Evolutionary conservation across 1,139 yeast species (phyloP).

Genomic region (Saccharomycopsis hybrid): DNA sequence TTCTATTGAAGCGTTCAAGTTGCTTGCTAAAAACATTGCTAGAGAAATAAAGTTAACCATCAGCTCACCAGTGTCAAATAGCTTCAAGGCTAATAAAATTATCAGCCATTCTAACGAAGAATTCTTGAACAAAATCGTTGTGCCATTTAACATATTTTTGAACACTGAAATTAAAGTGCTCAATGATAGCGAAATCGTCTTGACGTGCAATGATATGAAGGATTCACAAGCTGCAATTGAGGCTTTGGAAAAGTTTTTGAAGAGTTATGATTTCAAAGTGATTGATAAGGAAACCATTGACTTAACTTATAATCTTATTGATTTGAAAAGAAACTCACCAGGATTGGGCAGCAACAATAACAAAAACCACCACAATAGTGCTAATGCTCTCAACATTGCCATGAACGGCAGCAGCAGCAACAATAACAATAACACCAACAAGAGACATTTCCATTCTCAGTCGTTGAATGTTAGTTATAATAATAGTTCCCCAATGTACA

Average conservation of each 20-base stretch:
- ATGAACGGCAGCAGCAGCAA: no score
- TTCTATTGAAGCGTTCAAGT: conserved; percentile 49
- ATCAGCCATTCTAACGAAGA: conserved; percentile 31
- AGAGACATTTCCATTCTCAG: conserved; percentile 12
- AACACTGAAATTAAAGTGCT: conserved; percentile 46
- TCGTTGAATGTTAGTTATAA: conserved; percentile 14
- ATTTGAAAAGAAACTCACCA: conserved; percentile 1
- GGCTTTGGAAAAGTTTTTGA: conserved; percentile 12
- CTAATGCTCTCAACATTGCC: no score
- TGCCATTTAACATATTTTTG: conserved; percentile 55
- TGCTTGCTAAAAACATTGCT: conserved; percentile 47
- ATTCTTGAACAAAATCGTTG: conserved; percentile 44
- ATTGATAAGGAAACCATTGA: conserved; percentile 7
- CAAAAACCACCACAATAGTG: no score
- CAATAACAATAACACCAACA: background rate
- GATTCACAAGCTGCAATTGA: conserved; percentile 18
- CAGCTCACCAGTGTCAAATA: conserved; percentile 6
- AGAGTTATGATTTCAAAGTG: conserved; percentile 10
- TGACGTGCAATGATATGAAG: conserved; percentile 21
- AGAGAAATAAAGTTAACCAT: conserved; percentile 54
- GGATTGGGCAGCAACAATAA: no score
- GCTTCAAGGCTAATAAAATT: conserved; percentile 26
- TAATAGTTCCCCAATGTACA: conserved; percentile 8
- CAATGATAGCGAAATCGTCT: conserved; percentile 20
- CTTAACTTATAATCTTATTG: conserved; percentile 12